Evolutionary conservation across 1,284 basidiomycete species (phyloP), one percentile per base, ranked within the genome.

Genomic region (Tetrapyrgos nigripes): DNA sequence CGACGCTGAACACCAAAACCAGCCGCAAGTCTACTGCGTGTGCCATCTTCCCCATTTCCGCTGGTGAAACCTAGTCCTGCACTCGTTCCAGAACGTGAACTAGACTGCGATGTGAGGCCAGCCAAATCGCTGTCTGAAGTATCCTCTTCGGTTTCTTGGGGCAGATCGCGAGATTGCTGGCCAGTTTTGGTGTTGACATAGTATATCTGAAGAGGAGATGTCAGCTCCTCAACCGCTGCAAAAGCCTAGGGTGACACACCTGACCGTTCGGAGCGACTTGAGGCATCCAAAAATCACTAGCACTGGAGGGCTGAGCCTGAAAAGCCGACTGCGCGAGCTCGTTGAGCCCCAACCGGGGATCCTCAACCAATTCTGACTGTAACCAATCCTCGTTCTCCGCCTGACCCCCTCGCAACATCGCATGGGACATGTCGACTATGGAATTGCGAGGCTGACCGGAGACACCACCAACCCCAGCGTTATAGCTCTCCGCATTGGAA

Each of bases 101-200:
- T 81, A 9, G 81, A 73, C 63, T 83, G 84, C 3, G 85, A 84
- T 35, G 80, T 77, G 55, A 89, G 71, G 9, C 82, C 83, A 43
- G 81, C 82, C 33, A 89, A 75, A 62, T 87, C 88, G 29, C 77
- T 81, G 58, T 88, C 86, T 2, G 84, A 81, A 46, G 76, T 73
- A 33, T 87, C 85, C 52, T 86, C 84, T 53, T 89, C 88, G 23
- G 81, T 77, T 67, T 91, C 87, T 46, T 78, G 78, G n/a, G 96
- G 96, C 40, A 97, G 77, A 66, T 98, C 94, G 67, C 87, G 86
- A 13, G 94, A 88, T 40, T 87, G 88, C 70, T 96, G 89, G 35
- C 94, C 94, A 2, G 96, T 98, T 64, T 92, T 84, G 0, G 92
- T 92, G 70, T 98, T 98, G 65, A 94, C 85, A 76, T 97, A 98